Base-by-base conservation (phyloP, 768 basidiomycete genomes). In the Rhizopogon rudus region DNA sequence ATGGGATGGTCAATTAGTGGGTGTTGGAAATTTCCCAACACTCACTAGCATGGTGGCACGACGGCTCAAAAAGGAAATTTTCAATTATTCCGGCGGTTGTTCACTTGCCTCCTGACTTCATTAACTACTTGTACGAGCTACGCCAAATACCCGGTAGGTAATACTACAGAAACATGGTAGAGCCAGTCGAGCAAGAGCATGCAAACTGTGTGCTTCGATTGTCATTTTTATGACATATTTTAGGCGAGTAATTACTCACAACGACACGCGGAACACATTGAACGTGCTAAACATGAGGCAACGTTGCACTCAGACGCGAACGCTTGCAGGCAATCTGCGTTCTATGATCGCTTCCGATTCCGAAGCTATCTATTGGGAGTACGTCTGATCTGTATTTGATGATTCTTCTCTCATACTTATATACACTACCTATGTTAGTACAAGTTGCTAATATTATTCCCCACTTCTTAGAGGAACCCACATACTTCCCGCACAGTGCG, bases 231-330 rank as follows among this genome's bases (percentile, higher is more conserved):
- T 37, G 35, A 22, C 48, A 25, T 49, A 20, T 25, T 25, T 50
- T 56, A 41, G 60, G 66, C 58, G 63, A 61, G 57, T 56, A n/a
- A 63, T 68, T 68, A 70, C 68, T 64, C 57, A 52, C 56, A 51
- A 48, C 60, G 61, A 65, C 66, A 67, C 66, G 65, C 62, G 60
- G 57, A 13, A 13, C 35, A 13, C 35, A 12, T 37, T 13, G 35
- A 71, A 68, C 69, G 70, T 70, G 69, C 61, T 48, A 6, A 59
- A 51, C 69, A 71, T 57, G 69, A 70, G 70, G 69, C 60, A 29
- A 28, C 31, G 56, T 60, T 52, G 44, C 43, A 60, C 59, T 59
- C 49, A 58, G 48, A 56, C 39, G 48, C 39, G 35, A 58, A 33
- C 51, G 52, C 61, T 43, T 60, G 60, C 61, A 59, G 54, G 60